A percentile compares a stretch with the other conserved stretches of the same genome.
Evolutionary conservation across 192 early-diverging fungal species (phyloP).

Genomic region (Rhizophagus clarus): DNA sequence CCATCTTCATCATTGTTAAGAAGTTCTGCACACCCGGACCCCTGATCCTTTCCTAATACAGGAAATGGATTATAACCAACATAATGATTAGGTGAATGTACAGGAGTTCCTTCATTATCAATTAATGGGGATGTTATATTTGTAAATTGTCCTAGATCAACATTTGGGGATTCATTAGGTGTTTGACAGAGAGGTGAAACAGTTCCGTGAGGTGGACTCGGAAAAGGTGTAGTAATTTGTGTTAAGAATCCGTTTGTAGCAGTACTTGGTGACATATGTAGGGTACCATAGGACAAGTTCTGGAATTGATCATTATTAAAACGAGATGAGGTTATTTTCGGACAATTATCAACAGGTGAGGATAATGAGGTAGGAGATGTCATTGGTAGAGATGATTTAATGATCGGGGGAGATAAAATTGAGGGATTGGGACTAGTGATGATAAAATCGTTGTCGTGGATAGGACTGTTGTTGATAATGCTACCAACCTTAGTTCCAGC

Average conservation of each 20-base stretch:
- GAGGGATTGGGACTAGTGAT: not conserved
- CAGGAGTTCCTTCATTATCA: not conserved
- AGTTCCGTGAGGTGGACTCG: not conserved
- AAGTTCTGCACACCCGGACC: not conserved
- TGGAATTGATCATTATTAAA: constrained; percentile 3
- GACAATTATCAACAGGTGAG: not conserved
- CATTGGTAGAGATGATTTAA: not conserved
- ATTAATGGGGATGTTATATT: not conserved
- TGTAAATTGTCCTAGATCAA: constrained; percentile 3
- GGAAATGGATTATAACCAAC: not conserved
- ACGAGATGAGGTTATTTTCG: not conserved
- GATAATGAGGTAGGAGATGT: not conserved
- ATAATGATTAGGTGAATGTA: not conserved
- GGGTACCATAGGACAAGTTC: constrained; percentile 1
- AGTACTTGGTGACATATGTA: constrained; percentile 4
- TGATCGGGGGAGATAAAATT: not conserved
- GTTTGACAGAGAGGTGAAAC: constrained; percentile 2
- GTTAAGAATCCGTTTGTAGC: not conserved
- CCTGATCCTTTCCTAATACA: not conserved
- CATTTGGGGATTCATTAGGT: constrained; percentile 15
- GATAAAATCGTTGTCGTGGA: not conserved
- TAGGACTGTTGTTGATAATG: not conserved
- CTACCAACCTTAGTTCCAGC: constrained; percentile 19
- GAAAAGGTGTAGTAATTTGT: constrained; percentile 12
- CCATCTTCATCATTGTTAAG: constrained; percentile 2